Percentiles rank a stretch among this genome's conserved stretches.
Evolutionary conservation across 2,329 filamentous ascomycete species (phyloP).

Genomic region (Drechslerella dactyloides): DNA sequence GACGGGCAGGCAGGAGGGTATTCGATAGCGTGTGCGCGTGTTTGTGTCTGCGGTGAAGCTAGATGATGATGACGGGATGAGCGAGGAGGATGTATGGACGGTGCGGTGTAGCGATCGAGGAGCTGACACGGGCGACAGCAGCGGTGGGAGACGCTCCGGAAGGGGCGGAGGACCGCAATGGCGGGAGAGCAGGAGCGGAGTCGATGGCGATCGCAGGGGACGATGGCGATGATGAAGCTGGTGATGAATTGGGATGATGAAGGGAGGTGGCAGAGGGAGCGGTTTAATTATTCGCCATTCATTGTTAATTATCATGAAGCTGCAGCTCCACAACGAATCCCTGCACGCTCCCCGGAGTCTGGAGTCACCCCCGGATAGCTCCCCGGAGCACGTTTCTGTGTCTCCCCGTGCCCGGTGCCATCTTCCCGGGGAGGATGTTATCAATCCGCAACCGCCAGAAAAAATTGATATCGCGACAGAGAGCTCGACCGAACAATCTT

Average conservation of each 20-base stretch:
- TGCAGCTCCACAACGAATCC: slow-evolving; percentile 19
- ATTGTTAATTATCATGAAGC: slow-evolving; percentile 34
- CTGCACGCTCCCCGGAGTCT: slow-evolving; percentile 4
- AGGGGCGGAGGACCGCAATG: neutral
- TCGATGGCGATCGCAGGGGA: slow-evolving; percentile 2
- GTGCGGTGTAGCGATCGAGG: neutral
- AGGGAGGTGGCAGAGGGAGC: too few species aligned
- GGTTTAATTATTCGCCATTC: neutral
- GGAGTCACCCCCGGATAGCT: neutral
- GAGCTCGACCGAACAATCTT: slow-evolving; percentile 1
- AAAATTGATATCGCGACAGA: slow-evolving; percentile 17
- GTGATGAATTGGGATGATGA: too few species aligned
- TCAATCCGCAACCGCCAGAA: neutral
- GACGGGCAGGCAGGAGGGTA: too few species aligned
- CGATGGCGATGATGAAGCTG: neutral
- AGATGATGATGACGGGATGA: too few species aligned
- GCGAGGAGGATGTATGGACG: neutral
- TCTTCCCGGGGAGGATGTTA: slow-evolving; percentile 4
- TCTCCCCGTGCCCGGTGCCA: slow-evolving; percentile 1
- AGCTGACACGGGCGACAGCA: neutral
- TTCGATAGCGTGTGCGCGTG: neutral
- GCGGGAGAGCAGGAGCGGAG: neutral
- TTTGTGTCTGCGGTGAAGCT: neutral
- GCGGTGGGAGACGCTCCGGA: neutral
- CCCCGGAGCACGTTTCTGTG: neutral